phyloP scores from a whole-genome alignment of 2,329 filamentous ascomycete species.

The Fusarium devonianum region DNA sequence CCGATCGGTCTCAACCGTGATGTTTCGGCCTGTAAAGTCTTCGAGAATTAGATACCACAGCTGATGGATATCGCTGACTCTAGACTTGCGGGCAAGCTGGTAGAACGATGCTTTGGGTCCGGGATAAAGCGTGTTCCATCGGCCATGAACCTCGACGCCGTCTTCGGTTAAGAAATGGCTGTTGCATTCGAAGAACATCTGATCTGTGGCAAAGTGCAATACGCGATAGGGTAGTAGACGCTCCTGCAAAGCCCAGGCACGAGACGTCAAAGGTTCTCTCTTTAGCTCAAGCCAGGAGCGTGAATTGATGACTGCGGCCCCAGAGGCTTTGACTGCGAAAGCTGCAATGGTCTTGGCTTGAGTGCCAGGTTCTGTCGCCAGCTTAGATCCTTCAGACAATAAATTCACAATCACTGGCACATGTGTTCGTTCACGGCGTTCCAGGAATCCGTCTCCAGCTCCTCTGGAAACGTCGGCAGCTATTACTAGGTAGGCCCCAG shows the following conservation, averaged over 20 bases:
- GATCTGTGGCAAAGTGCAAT: constrained; percentile 8
- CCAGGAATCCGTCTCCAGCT: too few relatives aligned
- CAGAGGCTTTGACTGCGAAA: neutral
- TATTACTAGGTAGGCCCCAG: constrained; percentile 10
- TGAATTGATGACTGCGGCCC: accelerated
- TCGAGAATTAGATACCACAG: too few relatives aligned
- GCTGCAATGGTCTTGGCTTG: too few relatives aligned
- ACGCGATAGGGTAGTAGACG: constrained; percentile 12
- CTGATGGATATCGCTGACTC: too few relatives aligned
- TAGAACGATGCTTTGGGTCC: neutral
- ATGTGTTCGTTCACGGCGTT: too few relatives aligned
- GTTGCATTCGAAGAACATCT: constrained; percentile 23
- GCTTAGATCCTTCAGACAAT: neutral
- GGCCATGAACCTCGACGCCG: neutral
- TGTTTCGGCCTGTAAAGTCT: too few relatives aligned
- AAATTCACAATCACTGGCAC: too few relatives aligned
- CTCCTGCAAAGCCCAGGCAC: constrained; percentile 22
- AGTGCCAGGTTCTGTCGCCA: neutral
- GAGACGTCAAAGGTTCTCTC: neutral
- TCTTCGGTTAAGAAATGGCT: constrained; percentile 14
- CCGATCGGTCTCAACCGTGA: too few relatives aligned
- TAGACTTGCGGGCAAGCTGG: neutral
- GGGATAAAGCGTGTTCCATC: constrained; percentile 9
- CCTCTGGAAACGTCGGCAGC: too few relatives aligned
- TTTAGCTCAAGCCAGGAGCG: neutral